A percentile compares a stretch with the other conserved stretches of the same genome.
Evolutionary conservation across 345 rosid species (phyloP).

Genomic region (Syzygium aromaticum): DNA sequence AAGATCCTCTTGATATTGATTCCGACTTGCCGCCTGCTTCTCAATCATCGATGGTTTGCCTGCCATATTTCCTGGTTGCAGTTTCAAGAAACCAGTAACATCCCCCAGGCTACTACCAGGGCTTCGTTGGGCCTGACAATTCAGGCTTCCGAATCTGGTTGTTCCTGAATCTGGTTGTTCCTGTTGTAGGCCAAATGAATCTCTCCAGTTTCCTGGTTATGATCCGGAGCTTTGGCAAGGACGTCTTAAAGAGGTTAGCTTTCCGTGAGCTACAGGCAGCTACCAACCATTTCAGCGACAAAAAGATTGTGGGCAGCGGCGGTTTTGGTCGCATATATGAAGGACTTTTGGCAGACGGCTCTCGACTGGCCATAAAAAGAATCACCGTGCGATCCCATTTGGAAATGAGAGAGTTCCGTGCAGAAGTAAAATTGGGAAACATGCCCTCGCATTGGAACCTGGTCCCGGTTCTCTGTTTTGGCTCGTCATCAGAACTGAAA

Average conservation of each 20-base stretch:
- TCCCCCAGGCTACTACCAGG: background rate
- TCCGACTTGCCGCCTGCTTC: background rate
- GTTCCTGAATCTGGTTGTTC: background rate
- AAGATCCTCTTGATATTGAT: background rate
- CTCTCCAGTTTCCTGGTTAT: background rate
- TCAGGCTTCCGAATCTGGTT: background rate
- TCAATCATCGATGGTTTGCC: background rate
- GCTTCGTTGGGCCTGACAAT: background rate
- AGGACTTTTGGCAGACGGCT: background rate
- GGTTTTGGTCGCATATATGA: background rate
- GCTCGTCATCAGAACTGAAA: background rate
- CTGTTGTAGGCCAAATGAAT: background rate
- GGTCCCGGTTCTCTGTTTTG: background rate
- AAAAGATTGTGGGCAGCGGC: background rate
- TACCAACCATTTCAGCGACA: background rate
- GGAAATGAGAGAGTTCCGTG: background rate
- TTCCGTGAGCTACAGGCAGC: background rate
- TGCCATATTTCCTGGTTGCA: background rate
- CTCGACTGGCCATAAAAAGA: background rate
- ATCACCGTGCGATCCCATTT: background rate
- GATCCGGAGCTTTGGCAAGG: background rate
- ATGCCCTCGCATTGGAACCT: background rate
- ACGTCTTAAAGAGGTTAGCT: background rate
- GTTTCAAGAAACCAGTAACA: background rate
- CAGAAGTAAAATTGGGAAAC: background rate